Percentiles rank a stretch among this genome's conserved stretches.
Conservation (phyloP, 192 early-diverging fungal genomes). For the Rhizophagus sp. region DNA sequence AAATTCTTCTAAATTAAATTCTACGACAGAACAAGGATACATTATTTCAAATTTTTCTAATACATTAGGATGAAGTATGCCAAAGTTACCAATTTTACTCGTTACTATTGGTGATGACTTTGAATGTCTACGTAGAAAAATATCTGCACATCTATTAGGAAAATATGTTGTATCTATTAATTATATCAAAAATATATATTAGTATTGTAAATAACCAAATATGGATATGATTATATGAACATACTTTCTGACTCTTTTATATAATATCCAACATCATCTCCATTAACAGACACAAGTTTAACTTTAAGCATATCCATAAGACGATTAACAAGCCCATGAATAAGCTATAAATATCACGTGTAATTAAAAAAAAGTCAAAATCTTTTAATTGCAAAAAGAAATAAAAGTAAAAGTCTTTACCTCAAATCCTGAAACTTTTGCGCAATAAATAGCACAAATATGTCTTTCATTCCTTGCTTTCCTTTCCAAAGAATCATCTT, state of each 20-base stretch:
- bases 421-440: slow-evolving; percentile 84
- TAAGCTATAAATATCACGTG: slow-evolving; percentile 46
- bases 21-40: slow-evolving; percentile 86
- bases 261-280: slow-evolving; percentile 69
- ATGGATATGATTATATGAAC: slow-evolving; percentile 30
- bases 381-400: not conserved
- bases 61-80: slow-evolving; percentile 92
- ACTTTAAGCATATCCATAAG: slow-evolving; percentile 81
- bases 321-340: slow-evolving; percentile 92
- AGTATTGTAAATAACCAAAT: not conserved
- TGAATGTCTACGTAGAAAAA: slow-evolving; percentile 63
- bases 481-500: slow-evolving; percentile 80
- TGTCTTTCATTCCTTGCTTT: slow-evolving; percentile 88
- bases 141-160: slow-evolving; percentile 87
- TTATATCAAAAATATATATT: slow-evolving; percentile 21
- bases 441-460: slow-evolving; percentile 81
- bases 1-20: slow-evolving; percentile 96
- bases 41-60: slow-evolving; percentile 80
- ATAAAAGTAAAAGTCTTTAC: slow-evolving; percentile 29
- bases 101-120: slow-evolving; percentile 30
- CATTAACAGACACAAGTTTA: slow-evolving; percentile 47
- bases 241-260: slow-evolving; percentile 75
- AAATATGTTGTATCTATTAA: slow-evolving; percentile 78
- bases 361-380: too few relatives aligned
- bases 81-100: slow-evolving; percentile 77